Evolutionary conservation across 805 yeast species (phyloP).

Genomic region (Monosporozyma unispora): DNA sequence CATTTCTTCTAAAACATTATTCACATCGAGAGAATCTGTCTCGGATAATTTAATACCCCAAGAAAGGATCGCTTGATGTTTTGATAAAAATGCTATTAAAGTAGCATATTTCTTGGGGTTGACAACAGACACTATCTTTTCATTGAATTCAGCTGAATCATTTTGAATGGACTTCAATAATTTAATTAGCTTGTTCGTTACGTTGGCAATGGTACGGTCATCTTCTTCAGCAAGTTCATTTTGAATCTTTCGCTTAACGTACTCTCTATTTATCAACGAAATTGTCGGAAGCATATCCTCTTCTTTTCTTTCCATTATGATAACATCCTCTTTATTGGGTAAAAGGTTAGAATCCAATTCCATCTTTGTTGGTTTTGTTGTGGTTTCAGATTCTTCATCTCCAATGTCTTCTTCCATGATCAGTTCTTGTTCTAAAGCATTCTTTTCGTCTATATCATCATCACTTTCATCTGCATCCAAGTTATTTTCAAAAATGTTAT

Average conservation of each 20-base stretch:
- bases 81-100: constrained; percentile 40
- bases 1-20: constrained; percentile 37
- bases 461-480: constrained; percentile 19
- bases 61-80: constrained; percentile 43
- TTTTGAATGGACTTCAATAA: constrained; percentile 33
- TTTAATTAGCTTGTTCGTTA: constrained; percentile 35
- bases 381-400: constrained; percentile 19
- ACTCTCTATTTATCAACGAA: constrained; percentile 38
- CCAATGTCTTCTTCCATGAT: constrained; percentile 18
- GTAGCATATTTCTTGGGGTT: constrained; percentile 35
- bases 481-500: constrained; percentile 21
- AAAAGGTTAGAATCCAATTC: neutral
- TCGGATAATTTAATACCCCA: constrained; percentile 45
- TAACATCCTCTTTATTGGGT: constrained; percentile 8
- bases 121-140: constrained; percentile 38
- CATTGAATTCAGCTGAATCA: constrained; percentile 41
- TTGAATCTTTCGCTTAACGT: constrained; percentile 45
- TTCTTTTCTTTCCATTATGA: constrained; percentile 2
- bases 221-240: constrained; percentile 12
- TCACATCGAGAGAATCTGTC: constrained; percentile 29
- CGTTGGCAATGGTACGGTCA: constrained; percentile 33
- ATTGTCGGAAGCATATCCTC: constrained; percentile 18
- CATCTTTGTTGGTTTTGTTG: constrained; percentile 9
- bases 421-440: constrained; percentile 12
- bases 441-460: constrained; percentile 22